phyloP scores from a whole-genome alignment of 2,329 filamentous ascomycete genomes.

The Neobulgaria alba region DNA sequence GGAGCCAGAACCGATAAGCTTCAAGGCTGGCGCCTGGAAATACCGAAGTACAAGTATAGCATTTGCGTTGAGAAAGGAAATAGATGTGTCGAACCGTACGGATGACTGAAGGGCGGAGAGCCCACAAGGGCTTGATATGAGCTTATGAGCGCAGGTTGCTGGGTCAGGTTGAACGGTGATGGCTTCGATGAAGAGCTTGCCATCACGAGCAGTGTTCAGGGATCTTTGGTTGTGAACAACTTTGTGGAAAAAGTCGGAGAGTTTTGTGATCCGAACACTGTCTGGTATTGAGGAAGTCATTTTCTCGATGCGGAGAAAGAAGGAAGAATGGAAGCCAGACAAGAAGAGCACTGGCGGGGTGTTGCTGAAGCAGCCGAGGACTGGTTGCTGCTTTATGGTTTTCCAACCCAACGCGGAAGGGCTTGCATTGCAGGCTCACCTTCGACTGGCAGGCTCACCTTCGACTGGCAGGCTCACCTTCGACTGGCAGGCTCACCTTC shows the following conservation, averaged over 20 bases:
- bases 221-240: conserved; percentile 33
- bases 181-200: conserved; percentile 40
- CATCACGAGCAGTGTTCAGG: conserved; percentile 32
- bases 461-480: no score
- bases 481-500: no score
- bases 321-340: no score
- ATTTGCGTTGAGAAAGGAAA: conserved; percentile 36
- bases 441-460: no score
- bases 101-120: conserved; percentile 32
- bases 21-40: conserved; percentile 24
- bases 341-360: no score
- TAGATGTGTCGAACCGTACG: conserved; percentile 36
- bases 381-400: no score
- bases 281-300: conserved; percentile 6
- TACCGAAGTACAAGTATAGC: conserved; percentile 29
- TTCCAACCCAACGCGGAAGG: no score
- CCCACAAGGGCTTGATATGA: conserved; percentile 31
- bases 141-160: conserved; percentile 32
- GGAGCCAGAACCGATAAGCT: conserved; percentile 16
- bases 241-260: conserved; percentile 33
- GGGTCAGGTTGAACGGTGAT: conserved; percentile 35
- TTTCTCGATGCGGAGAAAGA: no score
- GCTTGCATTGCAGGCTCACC: no score
- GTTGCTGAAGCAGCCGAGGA: no score
- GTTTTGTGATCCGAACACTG: conserved; percentile 15